Conservation (phyloP, 768 basidiomycete species). For the Pleurotus pulmonarius region DNA sequence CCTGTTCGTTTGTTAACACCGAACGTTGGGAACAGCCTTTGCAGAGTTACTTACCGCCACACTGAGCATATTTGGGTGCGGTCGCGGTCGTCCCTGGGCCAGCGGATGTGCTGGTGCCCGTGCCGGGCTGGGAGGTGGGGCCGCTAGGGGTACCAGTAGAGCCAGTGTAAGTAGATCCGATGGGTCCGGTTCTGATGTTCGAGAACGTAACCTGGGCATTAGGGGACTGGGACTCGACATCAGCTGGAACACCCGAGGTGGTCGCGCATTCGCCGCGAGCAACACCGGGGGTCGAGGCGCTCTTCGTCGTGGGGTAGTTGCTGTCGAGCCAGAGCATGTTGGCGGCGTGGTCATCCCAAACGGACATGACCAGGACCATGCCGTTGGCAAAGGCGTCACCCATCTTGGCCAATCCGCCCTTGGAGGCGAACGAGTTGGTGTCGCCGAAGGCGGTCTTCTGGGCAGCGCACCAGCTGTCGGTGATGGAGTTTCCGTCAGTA, state of each 20-base stretch:
- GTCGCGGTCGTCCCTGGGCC: not conserved
- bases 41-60: not conserved
- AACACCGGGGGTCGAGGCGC: slow-evolving; percentile 25
- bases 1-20: not conserved
- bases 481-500: slow-evolving; percentile 29
- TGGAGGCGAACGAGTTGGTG: slow-evolving; percentile 8
- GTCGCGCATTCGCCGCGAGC: slow-evolving; percentile 36
- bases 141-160: not conserved
- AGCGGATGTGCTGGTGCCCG: not conserved
- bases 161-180: slow-evolving; percentile 18
- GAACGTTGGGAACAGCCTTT: not conserved
- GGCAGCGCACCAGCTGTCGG: slow-evolving; percentile 29
- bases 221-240: slow-evolving; percentile 28
- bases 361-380: slow-evolving; percentile 31
- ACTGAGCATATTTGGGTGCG: slow-evolving; percentile 1
- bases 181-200: slow-evolving; percentile 37
- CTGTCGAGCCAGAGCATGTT: slow-evolving; percentile 40
- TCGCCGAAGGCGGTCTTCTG: slow-evolving; percentile 34
- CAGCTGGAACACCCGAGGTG: slow-evolving; percentile 29
- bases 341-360: slow-evolving; percentile 38
- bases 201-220: slow-evolving; percentile 32
- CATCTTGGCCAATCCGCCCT: slow-evolving; percentile 25
- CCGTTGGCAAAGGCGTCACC: slow-evolving; percentile 25
- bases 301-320: slow-evolving; percentile 24
- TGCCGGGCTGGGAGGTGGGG: slow-evolving; percentile 1